Base-by-base conservation (phyloP, 345 rosid species). In the Lepidium didymum region DNA sequence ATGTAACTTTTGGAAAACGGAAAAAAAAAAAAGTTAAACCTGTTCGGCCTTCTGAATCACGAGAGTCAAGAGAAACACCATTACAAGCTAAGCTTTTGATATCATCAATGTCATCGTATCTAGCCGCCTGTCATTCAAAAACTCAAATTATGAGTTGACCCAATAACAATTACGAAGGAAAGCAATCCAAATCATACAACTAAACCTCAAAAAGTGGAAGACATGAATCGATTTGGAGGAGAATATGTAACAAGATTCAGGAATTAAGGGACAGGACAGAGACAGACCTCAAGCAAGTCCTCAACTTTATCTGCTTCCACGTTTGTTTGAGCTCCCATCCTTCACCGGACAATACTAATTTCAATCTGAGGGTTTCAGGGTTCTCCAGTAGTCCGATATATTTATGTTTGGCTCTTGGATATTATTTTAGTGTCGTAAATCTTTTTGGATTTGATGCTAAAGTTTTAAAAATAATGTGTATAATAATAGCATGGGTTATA, bases 21-120 rank as follows among this genome's bases (percentile, higher is more conserved):
- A 44, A 23, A 18, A 56, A 35, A 18, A 36, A 14, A 41, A 23
- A 8, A 52, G 31, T n/a, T n/a, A 2, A 16, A 88, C 96, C 95
- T 65, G 99, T 84, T 35, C 92, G 86, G 71, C 99, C 97, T 61
- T 81, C 77, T 19, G 91, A 85, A 68, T 94, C 99, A 70, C 85
- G 87, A 33, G 96, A 88, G 67, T 81, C 74, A 23, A 94, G 88
- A 74, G 88, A 75, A 70, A 88, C 78, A 8, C 99, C 99, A 27
- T 80, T 34, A 31, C 82, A 79, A 7, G 71, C 88, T 57, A 88
- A 73, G 78, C 81, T 80, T 75, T 3, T 71, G 42, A 90, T 69
- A 66, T 88, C 91, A 67, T 90, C 99, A 54, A 86, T 52, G 42
- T 94, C 95, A 67, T 84, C 84, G 67, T 85, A 91, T 62, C 97